Evolutionary conservation across 2,329 filamentous ascomycete genomes (phyloP).

Genomic region (Cryphonectria japonica): DNA sequence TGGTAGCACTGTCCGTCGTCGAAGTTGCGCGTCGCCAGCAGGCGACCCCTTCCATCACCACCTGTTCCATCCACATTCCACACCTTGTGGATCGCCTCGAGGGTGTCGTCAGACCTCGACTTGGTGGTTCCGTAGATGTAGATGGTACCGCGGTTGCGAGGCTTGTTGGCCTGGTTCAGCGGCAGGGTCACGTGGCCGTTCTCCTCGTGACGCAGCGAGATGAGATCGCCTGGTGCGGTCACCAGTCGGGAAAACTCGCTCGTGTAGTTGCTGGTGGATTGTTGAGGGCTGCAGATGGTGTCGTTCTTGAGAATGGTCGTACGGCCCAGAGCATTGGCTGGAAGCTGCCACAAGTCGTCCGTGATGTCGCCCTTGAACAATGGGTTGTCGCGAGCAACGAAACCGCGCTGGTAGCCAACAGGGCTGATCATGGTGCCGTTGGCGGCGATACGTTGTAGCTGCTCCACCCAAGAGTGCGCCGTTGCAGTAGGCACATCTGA

Average conservation of each 20-base stretch:
- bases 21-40: conserved; percentile 78
- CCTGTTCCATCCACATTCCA: conserved; percentile 84
- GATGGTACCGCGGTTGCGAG: conserved; percentile 69
- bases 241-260: conserved; percentile 65
- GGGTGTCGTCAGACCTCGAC: conserved; percentile 52
- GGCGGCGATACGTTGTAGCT: conserved; percentile 69
- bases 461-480: conserved; percentile 84
- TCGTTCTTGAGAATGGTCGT: conserved; percentile 38
- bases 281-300: conserved; percentile 66
- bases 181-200: conserved; percentile 75
- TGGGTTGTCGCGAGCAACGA: conserved; percentile 58
- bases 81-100: conserved; percentile 61
- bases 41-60: conserved; percentile 75
- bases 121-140: conserved; percentile 74
- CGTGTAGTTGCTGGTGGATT: conserved; percentile 61
- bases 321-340: conserved; percentile 49
- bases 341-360: conserved; percentile 66
- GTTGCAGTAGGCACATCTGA: conserved; percentile 39
- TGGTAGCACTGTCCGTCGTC: conserved; percentile 94
- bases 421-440: conserved; percentile 75
- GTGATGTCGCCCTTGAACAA: conserved; percentile 56
- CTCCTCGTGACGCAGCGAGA: conserved; percentile 72
- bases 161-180: conserved; percentile 60
- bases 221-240: conserved; percentile 61
- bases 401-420: conserved; percentile 76